These are phyloP conservation scores for Paecilomyces niveus DNA, from an alignment of 2,329 filamentous ascomycete genomes.

Conservation along the genomic window DNA sequence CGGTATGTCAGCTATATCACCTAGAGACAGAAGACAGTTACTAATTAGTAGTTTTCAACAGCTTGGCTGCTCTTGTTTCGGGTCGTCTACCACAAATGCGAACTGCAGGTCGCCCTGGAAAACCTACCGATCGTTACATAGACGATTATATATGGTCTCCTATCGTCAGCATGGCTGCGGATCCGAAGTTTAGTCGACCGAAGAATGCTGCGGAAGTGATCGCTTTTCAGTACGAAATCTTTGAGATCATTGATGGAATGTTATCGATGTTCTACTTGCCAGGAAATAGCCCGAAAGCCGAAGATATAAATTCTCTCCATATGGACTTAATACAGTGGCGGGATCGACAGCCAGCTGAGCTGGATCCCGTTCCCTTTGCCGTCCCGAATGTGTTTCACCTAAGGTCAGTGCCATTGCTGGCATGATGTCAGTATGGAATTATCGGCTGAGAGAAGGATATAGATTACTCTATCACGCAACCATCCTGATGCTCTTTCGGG, in stretches of 20 bases:
- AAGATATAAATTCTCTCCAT: not conserved
- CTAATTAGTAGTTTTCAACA: not conserved
- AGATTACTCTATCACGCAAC: constrained; percentile 1
- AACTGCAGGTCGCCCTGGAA: not conserved
- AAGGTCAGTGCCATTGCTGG: not conserved
- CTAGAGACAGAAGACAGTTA: not conserved
- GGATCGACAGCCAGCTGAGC: not conserved
- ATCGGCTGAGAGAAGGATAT: not conserved
- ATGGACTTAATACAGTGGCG: not conserved
- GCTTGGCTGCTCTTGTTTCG: not conserved
- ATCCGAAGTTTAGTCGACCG: not conserved
- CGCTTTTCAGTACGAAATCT: not conserved
- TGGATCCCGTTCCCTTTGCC: not conserved
- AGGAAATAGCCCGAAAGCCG: not conserved
- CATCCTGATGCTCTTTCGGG: not conserved
- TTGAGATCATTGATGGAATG: constrained; percentile 1
- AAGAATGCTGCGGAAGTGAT: not conserved
- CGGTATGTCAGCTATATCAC: not conserved
- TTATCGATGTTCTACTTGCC: not conserved
- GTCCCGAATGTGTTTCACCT: not conserved
- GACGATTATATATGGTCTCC: not conserved
- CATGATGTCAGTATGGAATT: not conserved
- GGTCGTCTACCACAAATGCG: not conserved
- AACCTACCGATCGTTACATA: not conserved
- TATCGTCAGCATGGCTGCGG: not conserved